Evolutionary conservation across 2,329 filamentous ascomycete species (phyloP).

Genomic region (Hymenotorrendiella dingleyae): DNA sequence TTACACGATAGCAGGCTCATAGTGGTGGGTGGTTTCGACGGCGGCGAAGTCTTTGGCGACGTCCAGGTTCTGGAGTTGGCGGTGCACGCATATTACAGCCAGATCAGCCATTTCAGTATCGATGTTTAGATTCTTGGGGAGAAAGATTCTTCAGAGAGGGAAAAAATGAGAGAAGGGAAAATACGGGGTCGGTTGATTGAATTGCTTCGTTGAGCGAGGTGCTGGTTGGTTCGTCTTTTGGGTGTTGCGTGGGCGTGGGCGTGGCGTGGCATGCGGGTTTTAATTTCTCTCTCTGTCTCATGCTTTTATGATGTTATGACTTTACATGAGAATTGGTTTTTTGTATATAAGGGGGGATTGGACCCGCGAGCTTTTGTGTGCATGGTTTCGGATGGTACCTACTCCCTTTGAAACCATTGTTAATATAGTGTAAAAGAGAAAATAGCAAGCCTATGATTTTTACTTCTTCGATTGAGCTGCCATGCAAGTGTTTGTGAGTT

Average conservation of each 20-base stretch:
- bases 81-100: slow-evolving; percentile 66
- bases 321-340: slow-evolving; percentile 9
- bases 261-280: background rate
- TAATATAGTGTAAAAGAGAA: no score
- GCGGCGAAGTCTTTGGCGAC: slow-evolving; percentile 61
- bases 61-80: slow-evolving; percentile 63
- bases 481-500: no score
- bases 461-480: no score
- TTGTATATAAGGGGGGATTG: background rate
- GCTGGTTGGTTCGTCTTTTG: no score
- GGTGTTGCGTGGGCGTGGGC: background rate
- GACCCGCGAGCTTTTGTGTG: no score
- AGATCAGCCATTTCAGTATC: slow-evolving; percentile 68
- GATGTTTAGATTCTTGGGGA: slow-evolving; percentile 43
- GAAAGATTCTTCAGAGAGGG: background rate
- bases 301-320: slow-evolving; percentile 18
- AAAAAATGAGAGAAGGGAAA: background rate
- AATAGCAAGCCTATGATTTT: no score
- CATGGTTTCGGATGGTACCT: no score
- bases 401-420: no score
- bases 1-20: slow-evolving; percentile 60
- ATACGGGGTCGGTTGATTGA: no score
- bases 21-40: slow-evolving; percentile 63
- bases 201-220: no score
- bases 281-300: background rate